These are phyloP conservation scores for Quercus tomentella DNA, from an alignment of 331 rosid genomes.

Conservation along the genomic window DNA sequence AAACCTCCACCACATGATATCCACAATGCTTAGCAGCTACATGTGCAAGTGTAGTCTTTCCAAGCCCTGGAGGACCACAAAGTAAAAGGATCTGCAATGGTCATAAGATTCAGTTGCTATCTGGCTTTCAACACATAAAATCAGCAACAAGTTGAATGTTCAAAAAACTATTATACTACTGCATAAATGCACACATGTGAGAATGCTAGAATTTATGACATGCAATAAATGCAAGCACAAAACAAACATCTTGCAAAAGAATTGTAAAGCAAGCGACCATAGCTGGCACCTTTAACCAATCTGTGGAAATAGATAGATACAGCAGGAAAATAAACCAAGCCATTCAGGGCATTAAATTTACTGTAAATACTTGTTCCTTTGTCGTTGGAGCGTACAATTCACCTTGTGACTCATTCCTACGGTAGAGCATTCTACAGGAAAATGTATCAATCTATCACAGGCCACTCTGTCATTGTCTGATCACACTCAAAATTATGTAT, in stretches of 20 bases:
- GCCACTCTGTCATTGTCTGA: no score
- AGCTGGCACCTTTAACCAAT: neutral
- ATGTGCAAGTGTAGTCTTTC: conserved; percentile 96
- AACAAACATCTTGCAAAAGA: neutral
- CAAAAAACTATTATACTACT: neutral
- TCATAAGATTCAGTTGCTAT: conserved; percentile 20
- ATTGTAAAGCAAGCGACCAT: neutral
- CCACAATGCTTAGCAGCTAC: conserved; percentile 95
- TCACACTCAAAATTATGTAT: no score
- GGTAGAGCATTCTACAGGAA: no score
- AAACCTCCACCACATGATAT: conserved; percentile 90
- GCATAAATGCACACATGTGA: neutral
- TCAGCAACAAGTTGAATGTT: neutral
- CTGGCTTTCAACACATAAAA: conserved; percentile 11
- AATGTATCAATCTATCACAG: no score
- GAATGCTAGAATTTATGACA: neutral
- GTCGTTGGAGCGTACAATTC: no score
- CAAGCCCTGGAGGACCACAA: conserved; percentile 94
- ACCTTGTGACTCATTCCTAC: no score
- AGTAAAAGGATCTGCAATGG: conserved; percentile 75
- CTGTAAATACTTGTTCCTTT: neutral
- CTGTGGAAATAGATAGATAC: neutral
- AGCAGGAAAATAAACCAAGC: neutral
- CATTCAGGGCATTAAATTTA: neutral
- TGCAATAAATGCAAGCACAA: neutral